Evolutionary conservation across 2,329 filamentous ascomycete genomes (phyloP), one percentile per base, ranked within the genome.

Genomic region (Onygenales sp.): DNA sequence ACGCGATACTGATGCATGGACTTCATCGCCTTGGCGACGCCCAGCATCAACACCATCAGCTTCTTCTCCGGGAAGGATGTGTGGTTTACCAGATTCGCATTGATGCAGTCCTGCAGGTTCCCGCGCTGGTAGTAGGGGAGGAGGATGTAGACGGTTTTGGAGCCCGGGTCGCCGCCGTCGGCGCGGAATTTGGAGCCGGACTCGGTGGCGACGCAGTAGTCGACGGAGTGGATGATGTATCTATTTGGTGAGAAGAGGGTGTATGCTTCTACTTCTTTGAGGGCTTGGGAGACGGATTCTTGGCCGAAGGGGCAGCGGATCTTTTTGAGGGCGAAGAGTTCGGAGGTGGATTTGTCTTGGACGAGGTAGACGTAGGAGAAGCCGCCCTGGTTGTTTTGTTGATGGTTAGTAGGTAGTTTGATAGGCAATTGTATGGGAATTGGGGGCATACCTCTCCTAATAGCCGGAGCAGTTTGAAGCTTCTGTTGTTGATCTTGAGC

Each of bases 311-410:
- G 92, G 77, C 93, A 98, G 67, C 92, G 86, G 71, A 98, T 98
- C 80, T 98, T 98, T 74, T 98, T 98, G 57, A 97, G 84, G 14
- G 93, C 93, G 70, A 95, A 92, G 46, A 95, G 81, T 63, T 92
- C 84, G 55, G 88, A 87, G 51, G 83, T 86, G 52, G 82, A 78
- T 47, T 87, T 92, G 70, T 96, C 91, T 77, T 97, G 88, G 56
- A 98, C 93, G 55, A 98, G 87, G 74, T 98, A 98, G 63, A 98
- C 93, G 72, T 97, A 98, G 60, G 90, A 95, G 78, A 98, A 98
- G 65, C 93, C 93, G 68, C 93, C 93, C 86, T 92, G 59, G 54
- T 43, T 13, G 35, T 8, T 33, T 3, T 14, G 21, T 11, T 33
- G 6, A n/a, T 33, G 27, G 14, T 21, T 49, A 53, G 42, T 48